Conservation (phyloP, 2,329 filamentous ascomycete genomes). For the Venturia oleaginea region DNA sequence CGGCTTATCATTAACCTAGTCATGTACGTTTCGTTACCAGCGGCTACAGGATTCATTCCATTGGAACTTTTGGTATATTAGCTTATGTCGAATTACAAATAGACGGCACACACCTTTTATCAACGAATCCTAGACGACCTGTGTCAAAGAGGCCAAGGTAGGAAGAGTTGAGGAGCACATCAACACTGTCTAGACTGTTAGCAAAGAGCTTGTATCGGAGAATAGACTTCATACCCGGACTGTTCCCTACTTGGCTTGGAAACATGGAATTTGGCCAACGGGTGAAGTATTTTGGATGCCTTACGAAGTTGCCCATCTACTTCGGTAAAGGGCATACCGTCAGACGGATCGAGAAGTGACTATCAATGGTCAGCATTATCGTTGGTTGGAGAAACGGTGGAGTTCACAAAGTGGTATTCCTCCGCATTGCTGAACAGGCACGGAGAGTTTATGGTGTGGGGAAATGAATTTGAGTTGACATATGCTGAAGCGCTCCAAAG, state of each 20-base stretch:
- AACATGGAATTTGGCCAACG: background rate
- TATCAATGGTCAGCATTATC: background rate
- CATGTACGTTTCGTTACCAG: background rate
- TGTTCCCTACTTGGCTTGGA: background rate
- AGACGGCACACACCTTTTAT: background rate
- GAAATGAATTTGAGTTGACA: background rate
- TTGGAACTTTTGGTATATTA: background rate
- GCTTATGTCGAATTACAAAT: background rate
- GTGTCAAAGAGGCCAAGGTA: conserved; percentile 7
- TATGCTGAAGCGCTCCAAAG: background rate
- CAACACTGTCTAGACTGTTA: background rate
- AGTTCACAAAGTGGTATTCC: background rate
- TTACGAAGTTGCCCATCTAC: conserved; percentile 8
- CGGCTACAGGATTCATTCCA: background rate
- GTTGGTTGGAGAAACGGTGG: background rate
- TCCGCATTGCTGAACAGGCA: background rate
- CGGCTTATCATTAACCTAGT: background rate
- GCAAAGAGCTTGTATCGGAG: background rate
- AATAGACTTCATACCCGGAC: background rate
- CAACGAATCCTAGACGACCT: conserved; percentile 5
- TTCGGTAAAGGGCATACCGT: conserved; percentile 9
- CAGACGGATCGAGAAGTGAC: conserved; percentile 7
- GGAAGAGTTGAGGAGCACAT: background rate
- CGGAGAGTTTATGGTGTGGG: background rate
- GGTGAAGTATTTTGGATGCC: background rate